phyloP scores from a whole-genome alignment of 805 yeast genomes.

The Candida berthetii region DNA sequence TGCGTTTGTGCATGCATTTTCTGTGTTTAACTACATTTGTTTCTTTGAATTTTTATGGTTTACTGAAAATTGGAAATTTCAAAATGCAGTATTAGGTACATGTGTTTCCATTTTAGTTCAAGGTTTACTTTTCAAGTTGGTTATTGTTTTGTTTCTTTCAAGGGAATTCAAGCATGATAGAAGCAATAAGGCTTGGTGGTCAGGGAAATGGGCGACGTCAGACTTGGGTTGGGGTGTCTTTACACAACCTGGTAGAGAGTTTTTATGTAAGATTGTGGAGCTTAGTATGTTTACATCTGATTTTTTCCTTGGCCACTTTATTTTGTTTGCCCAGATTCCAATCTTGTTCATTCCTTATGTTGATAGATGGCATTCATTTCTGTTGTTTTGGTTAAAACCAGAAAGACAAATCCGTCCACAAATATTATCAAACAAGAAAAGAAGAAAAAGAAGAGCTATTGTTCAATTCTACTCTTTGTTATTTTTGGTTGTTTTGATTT shows the following conservation, averaged over 20 bases:
- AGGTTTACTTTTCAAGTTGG: constrained; percentile 38
- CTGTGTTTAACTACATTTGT: constrained; percentile 39
- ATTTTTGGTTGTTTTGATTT: constrained; percentile 24
- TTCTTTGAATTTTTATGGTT: constrained; percentile 50
- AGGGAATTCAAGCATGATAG: constrained; percentile 50
- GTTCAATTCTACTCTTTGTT: constrained; percentile 28
- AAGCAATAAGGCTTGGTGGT: constrained; percentile 64
- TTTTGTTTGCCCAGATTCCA: constrained; percentile 47
- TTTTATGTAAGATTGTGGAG: constrained; percentile 49
- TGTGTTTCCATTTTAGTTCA: constrained; percentile 42
- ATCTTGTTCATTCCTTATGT: constrained; percentile 48
- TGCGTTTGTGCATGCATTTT: constrained; percentile 37
- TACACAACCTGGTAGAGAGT: constrained; percentile 54
- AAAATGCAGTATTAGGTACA: constrained; percentile 49
- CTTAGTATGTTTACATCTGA: constrained; percentile 52
- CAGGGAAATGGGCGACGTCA: constrained; percentile 57
- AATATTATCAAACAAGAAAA: constrained; percentile 36
- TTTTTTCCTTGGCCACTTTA: constrained; percentile 43
- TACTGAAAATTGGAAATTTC: constrained; percentile 49
- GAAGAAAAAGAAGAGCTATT: constrained; percentile 29
- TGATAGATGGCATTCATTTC: constrained; percentile 51
- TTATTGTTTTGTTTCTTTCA: constrained; percentile 39
- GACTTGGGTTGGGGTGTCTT: constrained; percentile 48
- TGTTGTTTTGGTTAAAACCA: constrained; percentile 57
- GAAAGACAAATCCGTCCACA: constrained; percentile 41